Base-by-base conservation (phyloP, 495 filamentous ascomycete species). In the Lasiosphaeriaceae sp. region DNA sequence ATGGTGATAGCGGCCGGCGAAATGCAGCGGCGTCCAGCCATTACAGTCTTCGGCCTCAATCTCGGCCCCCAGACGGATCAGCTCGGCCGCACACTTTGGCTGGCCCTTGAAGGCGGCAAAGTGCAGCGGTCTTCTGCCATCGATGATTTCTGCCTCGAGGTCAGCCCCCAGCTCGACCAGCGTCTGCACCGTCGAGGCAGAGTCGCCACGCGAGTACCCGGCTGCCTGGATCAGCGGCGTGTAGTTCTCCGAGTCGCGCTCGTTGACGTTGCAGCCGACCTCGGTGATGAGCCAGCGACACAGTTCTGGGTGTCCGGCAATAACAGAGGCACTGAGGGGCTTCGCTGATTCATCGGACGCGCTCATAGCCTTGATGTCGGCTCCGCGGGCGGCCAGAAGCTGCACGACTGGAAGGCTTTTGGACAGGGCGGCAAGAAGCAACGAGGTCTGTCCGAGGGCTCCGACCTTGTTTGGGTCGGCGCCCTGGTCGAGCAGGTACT, bases 101-200 rank as follows among this genome's bases (percentile, higher is more conserved):
- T 54, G 52, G 20, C 41, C 41, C 22, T 54, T 54, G 39, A 54
- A 54, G 16, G 52, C 52, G 41, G 52, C 52, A 34, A 54, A 54
- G n/a, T 54, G 52, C 16, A 54, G 52, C 17, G 52, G 19, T 12
- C 52, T 39, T 16, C 52, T 19, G 6, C 52, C 52, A 14, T 54
- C 52, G 7, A 2, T 11, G 21, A 47, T 46, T 20, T 8, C 6
- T 19, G 41, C 41, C 24, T 54, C 52, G 11, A 54, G 4, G 16
- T 54, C 39, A 2, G 39, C 52, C 11, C 52, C 52, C n/a, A 54
- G 52, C 23, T 20, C 39, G 2, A 47, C 43, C 21, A 54, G 52
- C 12, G 24, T 12, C 41, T 5, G 6, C 12, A 54, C 43, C 39
- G 52, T 54, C 41, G 46, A 39, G 39, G 52, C 52, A 6, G 39